Evolutionary conservation across 176 grass and related monocot genomes (phyloP).

Genomic region (Pharus latifolius): DNA sequence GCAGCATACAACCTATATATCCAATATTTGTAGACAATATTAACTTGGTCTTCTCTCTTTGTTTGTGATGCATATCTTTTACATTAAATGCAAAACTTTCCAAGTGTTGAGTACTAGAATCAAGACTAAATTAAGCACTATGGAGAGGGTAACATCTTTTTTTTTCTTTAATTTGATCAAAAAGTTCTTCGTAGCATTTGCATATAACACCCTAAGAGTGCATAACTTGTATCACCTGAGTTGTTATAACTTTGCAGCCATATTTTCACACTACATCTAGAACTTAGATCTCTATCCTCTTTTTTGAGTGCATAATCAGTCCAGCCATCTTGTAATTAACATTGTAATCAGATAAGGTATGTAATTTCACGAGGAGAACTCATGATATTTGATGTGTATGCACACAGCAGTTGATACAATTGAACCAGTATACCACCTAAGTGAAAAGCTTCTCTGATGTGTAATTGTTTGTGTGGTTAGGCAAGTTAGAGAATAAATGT

Average conservation of each 20-base stretch:
- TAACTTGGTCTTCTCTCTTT: conserved; percentile 2
- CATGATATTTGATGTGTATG: conserved; percentile 22
- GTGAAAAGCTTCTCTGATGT: conserved; percentile 73
- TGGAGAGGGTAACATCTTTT: neutral
- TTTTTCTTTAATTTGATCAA: neutral
- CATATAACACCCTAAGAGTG: neutral
- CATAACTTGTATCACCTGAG: too few species aligned
- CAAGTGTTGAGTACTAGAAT: neutral
- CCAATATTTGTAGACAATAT: neutral
- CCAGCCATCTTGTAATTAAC: neutral
- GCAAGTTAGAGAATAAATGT: too few species aligned
- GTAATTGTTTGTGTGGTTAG: too few species aligned
- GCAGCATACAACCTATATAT: neutral
- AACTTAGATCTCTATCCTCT: neutral
- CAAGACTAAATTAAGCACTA: neutral
- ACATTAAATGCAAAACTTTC: neutral
- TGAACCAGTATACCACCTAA: conserved; percentile 17
- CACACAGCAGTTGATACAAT: conserved; percentile 39
- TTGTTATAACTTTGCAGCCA: neutral
- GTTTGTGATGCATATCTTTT: neutral
- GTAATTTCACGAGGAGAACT: neutral
- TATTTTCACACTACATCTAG: neutral
- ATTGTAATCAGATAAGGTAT: neutral
- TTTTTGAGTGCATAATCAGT: neutral
- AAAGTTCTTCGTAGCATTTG: neutral